phyloP scores from a whole-genome alignment of 371 early-diverging fungal genomes.

The Mortierella sp. region DNA sequence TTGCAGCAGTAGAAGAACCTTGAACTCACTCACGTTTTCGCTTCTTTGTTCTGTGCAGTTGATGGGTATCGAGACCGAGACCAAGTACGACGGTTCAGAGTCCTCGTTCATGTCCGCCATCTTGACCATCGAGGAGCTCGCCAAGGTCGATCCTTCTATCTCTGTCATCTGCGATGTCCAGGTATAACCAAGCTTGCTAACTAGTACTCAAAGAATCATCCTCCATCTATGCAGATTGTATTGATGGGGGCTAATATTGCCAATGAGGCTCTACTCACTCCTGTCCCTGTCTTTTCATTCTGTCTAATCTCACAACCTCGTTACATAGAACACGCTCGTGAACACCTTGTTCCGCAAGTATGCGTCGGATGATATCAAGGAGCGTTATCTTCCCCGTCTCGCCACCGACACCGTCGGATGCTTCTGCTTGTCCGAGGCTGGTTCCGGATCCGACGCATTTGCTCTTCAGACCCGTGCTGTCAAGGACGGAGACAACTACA shows the following conservation, averaged over 20 bases:
- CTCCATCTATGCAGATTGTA: too few relatives aligned
- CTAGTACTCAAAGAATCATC: too few relatives aligned
- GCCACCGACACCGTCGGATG: constrained; percentile 91
- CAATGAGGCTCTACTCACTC: background rate
- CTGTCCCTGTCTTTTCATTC: background rate
- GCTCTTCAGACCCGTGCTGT: constrained; percentile 93
- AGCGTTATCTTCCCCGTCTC: constrained; percentile 86
- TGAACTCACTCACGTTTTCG: background rate
- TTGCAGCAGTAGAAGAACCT: background rate
- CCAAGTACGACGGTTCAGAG: constrained; percentile 87
- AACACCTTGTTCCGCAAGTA: constrained; percentile 94
- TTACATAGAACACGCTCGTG: constrained; percentile 90
- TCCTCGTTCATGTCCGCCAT: constrained; percentile 95
- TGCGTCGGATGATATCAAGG: constrained; percentile 78
- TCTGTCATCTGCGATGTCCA: constrained; percentile 96
- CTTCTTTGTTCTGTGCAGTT: constrained; percentile 61
- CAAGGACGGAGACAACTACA: constrained; percentile 91
- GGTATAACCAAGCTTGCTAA: constrained; percentile 47
- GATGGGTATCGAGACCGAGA: constrained; percentile 95
- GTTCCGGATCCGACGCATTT: constrained; percentile 96
- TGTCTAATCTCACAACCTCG: background rate
- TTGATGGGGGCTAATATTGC: too few relatives aligned
- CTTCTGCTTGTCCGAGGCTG: constrained; percentile 96
- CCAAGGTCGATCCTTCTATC: constrained; percentile 96
- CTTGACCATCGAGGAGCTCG: constrained; percentile 93